phyloP scores from a whole-genome alignment of 2,329 filamentous ascomycete species.

The Byssochlamys sp. region DNA sequence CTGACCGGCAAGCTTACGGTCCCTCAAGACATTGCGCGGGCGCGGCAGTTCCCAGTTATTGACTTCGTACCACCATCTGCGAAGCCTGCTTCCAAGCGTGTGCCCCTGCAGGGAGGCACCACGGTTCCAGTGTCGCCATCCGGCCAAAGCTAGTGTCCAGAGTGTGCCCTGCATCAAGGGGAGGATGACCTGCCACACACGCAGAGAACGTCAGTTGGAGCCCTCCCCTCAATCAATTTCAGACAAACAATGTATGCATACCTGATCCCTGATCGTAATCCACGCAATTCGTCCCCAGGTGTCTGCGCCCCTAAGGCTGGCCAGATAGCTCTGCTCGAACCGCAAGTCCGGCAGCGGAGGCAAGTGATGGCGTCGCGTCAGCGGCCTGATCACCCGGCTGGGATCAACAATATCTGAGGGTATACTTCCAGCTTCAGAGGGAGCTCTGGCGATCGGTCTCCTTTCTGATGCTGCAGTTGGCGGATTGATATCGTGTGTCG shows the following conservation, averaged over 20 bases:
- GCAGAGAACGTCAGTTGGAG: not conserved
- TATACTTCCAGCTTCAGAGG: conserved; percentile 34
- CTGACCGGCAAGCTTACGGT: conserved; percentile 26
- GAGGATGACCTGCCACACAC: conserved; percentile 60
- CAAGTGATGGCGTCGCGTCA: conserved; percentile 41
- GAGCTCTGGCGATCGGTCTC: conserved; percentile 45
- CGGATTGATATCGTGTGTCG: conserved; percentile 67
- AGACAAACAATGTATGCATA: conserved; percentile 29
- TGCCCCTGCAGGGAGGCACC: conserved; percentile 67
- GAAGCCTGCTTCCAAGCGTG: conserved; percentile 63
- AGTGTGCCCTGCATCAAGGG: conserved; percentile 77
- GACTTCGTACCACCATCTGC: conserved; percentile 89
- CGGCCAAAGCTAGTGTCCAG: conserved; percentile 76
- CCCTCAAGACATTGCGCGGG: conserved; percentile 7
- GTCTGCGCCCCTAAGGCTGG: conserved; percentile 71
- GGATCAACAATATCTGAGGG: conserved; percentile 40
- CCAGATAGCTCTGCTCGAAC: conserved; percentile 96
- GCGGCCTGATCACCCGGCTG: conserved; percentile 24
- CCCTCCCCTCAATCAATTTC: not conserved
- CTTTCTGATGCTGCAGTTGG: conserved; percentile 63
- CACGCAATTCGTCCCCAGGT: conserved; percentile 68
- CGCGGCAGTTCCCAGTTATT: conserved; percentile 76
- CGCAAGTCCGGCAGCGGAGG: conserved; percentile 71
- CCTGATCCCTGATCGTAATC: conserved; percentile 84
- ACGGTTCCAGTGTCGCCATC: conserved; percentile 85